phyloP scores from a whole-genome alignment of 2,329 filamentous ascomycete genomes.

The Aquanectria penicillioides region DNA sequence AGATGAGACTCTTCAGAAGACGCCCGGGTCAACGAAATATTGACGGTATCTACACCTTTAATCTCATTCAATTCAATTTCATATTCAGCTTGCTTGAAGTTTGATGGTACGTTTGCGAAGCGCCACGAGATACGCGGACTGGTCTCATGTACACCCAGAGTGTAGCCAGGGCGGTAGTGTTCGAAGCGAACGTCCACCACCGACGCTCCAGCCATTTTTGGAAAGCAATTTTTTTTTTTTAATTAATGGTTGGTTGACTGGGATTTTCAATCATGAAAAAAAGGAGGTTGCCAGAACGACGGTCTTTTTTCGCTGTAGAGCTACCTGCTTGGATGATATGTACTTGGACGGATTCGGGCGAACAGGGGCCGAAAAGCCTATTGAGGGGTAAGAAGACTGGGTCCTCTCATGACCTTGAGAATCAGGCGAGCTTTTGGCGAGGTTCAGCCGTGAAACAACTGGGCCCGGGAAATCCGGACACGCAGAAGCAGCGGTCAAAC shows the following conservation, averaged over 20 bases:
- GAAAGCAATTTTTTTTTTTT: too few relatives aligned
- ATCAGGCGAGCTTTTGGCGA: conserved; percentile 16
- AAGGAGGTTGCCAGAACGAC: background rate
- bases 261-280: too few relatives aligned
- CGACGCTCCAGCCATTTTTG: conserved; percentile 10
- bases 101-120: conserved; percentile 20
- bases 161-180: conserved; percentile 18
- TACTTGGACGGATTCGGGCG: conserved; percentile 8
- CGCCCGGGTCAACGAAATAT: background rate
- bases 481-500: background rate
- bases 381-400: conserved; percentile 11
- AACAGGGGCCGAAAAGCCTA: conserved; percentile 6
- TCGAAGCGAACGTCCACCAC: conserved; percentile 24
- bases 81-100: conserved; percentile 23
- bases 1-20: conserved; percentile 17
- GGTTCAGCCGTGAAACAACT: conserved; percentile 12
- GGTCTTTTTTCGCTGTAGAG: background rate
- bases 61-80: conserved; percentile 25
- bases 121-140: conserved; percentile 26
- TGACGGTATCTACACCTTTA: background rate
- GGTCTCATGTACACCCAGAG: conserved; percentile 22
- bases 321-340: background rate
- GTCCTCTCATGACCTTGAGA: conserved; percentile 6
- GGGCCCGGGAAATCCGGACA: background rate
- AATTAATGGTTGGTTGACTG: too few relatives aligned